Evolutionary conservation across 345 rosid species (phyloP).

Genomic region (Acer negundo): DNA sequence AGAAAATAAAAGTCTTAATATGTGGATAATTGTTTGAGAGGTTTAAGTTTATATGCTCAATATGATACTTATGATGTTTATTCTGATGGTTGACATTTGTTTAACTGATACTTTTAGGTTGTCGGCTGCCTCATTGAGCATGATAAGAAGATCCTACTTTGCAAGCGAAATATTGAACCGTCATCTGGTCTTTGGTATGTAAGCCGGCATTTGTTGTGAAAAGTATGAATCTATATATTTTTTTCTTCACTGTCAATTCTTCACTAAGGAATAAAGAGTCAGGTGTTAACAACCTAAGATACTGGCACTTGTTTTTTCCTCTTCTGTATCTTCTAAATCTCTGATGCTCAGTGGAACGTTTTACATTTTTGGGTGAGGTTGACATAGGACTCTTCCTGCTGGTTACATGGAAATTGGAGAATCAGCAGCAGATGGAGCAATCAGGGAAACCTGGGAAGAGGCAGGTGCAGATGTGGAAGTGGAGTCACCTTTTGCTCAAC

Average conservation of each 20-base stretch:
- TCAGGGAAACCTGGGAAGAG: slow-evolving; percentile 97
- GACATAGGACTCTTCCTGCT: slow-evolving; percentile 94
- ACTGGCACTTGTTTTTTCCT: slow-evolving; percentile 11
- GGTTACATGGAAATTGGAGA: slow-evolving; percentile 98
- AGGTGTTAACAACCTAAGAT: slow-evolving; percentile 11
- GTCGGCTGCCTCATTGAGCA: slow-evolving; percentile 97
- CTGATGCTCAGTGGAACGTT: slow-evolving; percentile 8
- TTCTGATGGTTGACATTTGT: slow-evolving; percentile 14
- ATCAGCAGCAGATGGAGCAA: slow-evolving; percentile 94
- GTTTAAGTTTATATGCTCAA: not conserved
- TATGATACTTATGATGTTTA: not conserved
- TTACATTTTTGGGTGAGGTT: slow-evolving; percentile 22
- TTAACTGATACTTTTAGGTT: slow-evolving; percentile 47
- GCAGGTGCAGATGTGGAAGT: slow-evolving; percentile 93
- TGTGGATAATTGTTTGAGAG: not conserved
- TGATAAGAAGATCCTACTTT: slow-evolving; percentile 81
- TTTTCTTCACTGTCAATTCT: not conserved
- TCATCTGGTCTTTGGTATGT: slow-evolving; percentile 84
- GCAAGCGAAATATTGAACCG: slow-evolving; percentile 97
- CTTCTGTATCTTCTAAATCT: not conserved
- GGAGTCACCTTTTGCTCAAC: slow-evolving; percentile 82
- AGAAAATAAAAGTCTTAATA: not conserved
- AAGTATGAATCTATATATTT: not conserved
- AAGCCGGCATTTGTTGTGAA: slow-evolving; percentile 7
- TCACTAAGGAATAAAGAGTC: not conserved